Evolutionary conservation across 345 rosid genomes (phyloP).

Genomic region (Salix arbutifolia): DNA sequence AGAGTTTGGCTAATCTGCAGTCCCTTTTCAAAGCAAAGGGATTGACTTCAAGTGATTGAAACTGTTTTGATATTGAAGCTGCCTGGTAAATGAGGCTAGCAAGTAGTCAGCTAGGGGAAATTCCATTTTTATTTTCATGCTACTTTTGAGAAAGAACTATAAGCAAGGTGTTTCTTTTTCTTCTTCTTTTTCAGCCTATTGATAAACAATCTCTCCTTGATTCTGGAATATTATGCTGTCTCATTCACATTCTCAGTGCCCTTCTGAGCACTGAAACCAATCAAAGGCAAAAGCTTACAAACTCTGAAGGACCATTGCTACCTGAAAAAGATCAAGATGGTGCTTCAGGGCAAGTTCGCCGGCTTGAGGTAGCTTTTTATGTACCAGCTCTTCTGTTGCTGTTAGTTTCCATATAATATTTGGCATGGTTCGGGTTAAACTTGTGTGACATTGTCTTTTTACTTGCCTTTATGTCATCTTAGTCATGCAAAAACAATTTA

Average conservation of each 20-base stretch:
- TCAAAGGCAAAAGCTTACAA: slow-evolving; percentile 27
- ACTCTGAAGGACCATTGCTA: slow-evolving; percentile 30
- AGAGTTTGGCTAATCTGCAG: background rate
- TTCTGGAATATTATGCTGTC: slow-evolving; percentile 98
- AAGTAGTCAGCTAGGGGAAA: background rate
- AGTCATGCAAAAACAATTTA: background rate
- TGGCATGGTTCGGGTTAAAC: background rate
- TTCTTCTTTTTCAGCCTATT: slow-evolving; percentile 60
- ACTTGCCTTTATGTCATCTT: background rate
- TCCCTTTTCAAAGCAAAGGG: background rate
- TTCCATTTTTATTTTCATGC: background rate
- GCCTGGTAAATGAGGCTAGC: background rate
- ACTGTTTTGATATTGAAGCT: background rate
- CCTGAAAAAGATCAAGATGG: slow-evolving; percentile 39
- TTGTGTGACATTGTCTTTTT: background rate
- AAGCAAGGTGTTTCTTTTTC: background rate
- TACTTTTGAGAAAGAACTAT: background rate
- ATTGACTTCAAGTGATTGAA: background rate
- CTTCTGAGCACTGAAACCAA: slow-evolving; percentile 57
- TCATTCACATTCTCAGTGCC: slow-evolving; percentile 73
- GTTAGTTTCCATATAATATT: background rate
- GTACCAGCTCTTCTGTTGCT: background rate
- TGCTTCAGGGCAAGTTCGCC: slow-evolving; percentile 46
- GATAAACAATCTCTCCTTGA: slow-evolving; percentile 97
- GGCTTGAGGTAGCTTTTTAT: slow-evolving; percentile 65